A percentile compares a stretch with the other conserved stretches of the same genome.
Evolutionary conservation across 164 flowering plant genomes (phyloP).

Genomic region (Cinnamomum chago): DNA sequence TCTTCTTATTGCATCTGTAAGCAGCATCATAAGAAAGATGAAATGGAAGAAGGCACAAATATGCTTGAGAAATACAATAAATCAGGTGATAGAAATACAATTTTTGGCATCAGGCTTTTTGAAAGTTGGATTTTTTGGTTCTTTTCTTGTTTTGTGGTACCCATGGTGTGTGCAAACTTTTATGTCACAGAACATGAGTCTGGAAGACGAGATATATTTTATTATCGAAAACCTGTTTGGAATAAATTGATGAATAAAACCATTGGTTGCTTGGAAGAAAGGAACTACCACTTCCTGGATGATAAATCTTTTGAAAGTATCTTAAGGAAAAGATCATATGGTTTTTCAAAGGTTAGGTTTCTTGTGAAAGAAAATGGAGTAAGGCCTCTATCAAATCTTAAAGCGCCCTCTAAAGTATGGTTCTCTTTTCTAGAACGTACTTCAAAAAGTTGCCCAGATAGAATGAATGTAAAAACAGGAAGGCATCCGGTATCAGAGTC

Average conservation of each 20-base stretch:
- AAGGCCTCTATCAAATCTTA: constrained; percentile 70
- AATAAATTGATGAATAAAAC: constrained; percentile 35
- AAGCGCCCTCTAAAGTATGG: constrained; percentile 41
- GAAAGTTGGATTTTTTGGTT: constrained; percentile 79
- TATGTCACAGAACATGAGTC: constrained; percentile 82
- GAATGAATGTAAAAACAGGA: constrained; percentile 8
- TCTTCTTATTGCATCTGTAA: constrained; percentile 15
- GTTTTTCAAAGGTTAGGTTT: constrained; percentile 76
- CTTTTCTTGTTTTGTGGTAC: constrained; percentile 55
- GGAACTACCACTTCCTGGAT: constrained; percentile 37
- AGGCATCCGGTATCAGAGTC: background rate
- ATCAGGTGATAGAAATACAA: constrained; percentile 11
- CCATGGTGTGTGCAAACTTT: constrained; percentile 67
- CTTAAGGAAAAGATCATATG: constrained; percentile 45
- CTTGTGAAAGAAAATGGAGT: constrained; percentile 64
- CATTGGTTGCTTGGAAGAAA: constrained; percentile 29
- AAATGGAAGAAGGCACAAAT: constrained; percentile 4
- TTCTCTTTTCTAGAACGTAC: background rate
- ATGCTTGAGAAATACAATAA: constrained; percentile 1
- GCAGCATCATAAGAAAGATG: constrained; percentile 3
- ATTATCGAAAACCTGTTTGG: constrained; percentile 68
- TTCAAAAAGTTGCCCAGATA: constrained; percentile 10
- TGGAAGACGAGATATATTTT: constrained; percentile 58
- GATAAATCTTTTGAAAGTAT: constrained; percentile 30
- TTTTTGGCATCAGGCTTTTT: constrained; percentile 35